Conservation (phyloP, 1,284 basidiomycete species). For the Ustilago bromivora region DNA sequence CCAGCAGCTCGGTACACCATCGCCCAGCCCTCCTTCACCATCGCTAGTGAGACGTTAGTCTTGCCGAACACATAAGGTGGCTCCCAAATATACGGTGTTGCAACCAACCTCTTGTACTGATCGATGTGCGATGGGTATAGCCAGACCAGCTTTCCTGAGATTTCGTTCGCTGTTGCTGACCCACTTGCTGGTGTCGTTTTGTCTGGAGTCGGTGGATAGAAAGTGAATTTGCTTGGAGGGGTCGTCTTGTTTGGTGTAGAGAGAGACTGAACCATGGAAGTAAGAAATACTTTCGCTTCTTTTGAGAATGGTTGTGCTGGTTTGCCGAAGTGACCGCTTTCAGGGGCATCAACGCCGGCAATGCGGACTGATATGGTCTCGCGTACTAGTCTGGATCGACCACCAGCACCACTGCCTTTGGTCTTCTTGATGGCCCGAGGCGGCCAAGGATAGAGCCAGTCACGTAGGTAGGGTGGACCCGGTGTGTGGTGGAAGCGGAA, state of each 20-base stretch:
- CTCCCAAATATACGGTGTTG: constrained; percentile 65
- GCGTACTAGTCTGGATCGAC: constrained; percentile 20
- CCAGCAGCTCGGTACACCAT: constrained; percentile 65
- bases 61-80: constrained; percentile 65
- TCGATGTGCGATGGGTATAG: constrained; percentile 65
- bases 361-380: constrained; percentile 65
- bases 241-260: constrained; percentile 36
- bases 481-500: constrained; percentile 68
- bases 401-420: constrained; percentile 24
- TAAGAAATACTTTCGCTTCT: constrained; percentile 63
- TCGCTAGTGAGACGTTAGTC: constrained; percentile 63
- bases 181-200: background rate
- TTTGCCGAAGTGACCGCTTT: constrained; percentile 67
- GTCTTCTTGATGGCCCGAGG: constrained; percentile 21
- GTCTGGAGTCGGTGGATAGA: constrained; percentile 10
- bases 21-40: constrained; percentile 65
- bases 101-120: constrained; percentile 67
- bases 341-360: constrained; percentile 67
- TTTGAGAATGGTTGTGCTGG: constrained; percentile 65
- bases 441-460: constrained; percentile 47
- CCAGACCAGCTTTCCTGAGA: constrained; percentile 44
- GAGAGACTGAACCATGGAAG: constrained; percentile 40
- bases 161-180: constrained; percentile 4
- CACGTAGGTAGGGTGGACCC: constrained; percentile 52
- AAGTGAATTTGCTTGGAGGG: constrained; percentile 21